These are phyloP conservation scores for Fonsecaea multimorphosa DNA, from an alignment of 2,329 filamentous ascomycete genomes.

Conservation along the genomic window DNA sequence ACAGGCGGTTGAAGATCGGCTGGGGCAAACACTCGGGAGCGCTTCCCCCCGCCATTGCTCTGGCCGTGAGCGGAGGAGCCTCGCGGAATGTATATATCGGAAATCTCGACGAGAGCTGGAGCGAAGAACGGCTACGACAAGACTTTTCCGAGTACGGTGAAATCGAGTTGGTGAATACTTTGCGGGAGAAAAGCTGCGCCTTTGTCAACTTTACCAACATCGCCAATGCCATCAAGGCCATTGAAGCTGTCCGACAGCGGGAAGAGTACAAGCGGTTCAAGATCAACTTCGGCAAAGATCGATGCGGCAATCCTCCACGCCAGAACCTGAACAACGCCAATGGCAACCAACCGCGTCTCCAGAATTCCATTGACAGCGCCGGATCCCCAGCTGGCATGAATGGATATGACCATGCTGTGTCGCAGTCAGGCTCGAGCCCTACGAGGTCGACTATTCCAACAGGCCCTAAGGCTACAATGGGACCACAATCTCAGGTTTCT, in stretches of 20 bases:
- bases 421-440: slow-evolving; percentile 66
- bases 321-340: slow-evolving; percentile 71
- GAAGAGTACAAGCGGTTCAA: slow-evolving; percentile 99
- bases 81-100: slow-evolving; percentile 99
- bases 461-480: slow-evolving; percentile 60
- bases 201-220: slow-evolving; percentile 99
- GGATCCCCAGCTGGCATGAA: slow-evolving; percentile 64
- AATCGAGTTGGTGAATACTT: slow-evolving; percentile 94
- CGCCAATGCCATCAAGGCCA: slow-evolving; percentile 98
- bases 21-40: slow-evolving; percentile 99
- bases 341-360: slow-evolving; percentile 69
- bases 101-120: slow-evolving; percentile 97
- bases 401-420: slow-evolving; percentile 61
- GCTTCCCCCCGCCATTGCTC: slow-evolving; percentile 89
- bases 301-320: slow-evolving; percentile 93
- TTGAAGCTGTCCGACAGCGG: slow-evolving; percentile 90
- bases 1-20: slow-evolving; percentile 94
- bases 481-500: slow-evolving; percentile 61
- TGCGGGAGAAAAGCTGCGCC: slow-evolving; percentile 98
- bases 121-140: slow-evolving; percentile 90
- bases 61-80: slow-evolving; percentile 93
- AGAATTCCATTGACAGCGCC: slow-evolving; percentile 59
- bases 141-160: slow-evolving; percentile 98
- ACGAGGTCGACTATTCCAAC: slow-evolving; percentile 61
- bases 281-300: slow-evolving; percentile 99